These are phyloP conservation scores for Penicillium egyptiacum DNA, from an alignment of 495 filamentous ascomycete genomes.

Conservation along the genomic window DNA sequence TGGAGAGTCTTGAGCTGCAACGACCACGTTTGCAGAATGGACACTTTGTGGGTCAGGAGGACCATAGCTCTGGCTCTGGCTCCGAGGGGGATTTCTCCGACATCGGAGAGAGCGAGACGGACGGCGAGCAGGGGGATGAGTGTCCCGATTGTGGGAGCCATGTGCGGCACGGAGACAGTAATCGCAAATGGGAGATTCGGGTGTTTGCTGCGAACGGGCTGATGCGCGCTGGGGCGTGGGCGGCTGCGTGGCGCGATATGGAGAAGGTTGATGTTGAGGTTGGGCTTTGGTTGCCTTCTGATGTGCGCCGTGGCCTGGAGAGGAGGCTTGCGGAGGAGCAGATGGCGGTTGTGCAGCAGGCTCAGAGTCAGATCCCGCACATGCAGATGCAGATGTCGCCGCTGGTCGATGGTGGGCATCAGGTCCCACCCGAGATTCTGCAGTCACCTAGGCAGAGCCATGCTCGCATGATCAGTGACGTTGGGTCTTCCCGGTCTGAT, in stretches of 20 bases:
- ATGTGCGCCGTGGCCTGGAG: conserved; percentile 49
- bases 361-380: conserved; percentile 12
- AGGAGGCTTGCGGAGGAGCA: conserved; percentile 35
- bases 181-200: conserved; percentile 75
- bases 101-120: conserved; percentile 33
- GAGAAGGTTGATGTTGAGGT: conserved; percentile 94
- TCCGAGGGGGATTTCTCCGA: conserved; percentile 39
- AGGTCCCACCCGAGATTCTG: not conserved
- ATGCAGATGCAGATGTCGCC: conserved; percentile 13
- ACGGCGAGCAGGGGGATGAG: conserved; percentile 46
- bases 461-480: conserved; percentile 10
- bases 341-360: conserved; percentile 10
- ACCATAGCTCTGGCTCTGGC: conserved; percentile 25
- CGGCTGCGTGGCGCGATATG: conserved; percentile 94
- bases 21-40: conserved; percentile 74
- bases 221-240: conserved; percentile 90
- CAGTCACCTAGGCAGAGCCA: conserved; percentile 14
- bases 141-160: conserved; percentile 62
- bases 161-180: conserved; percentile 46
- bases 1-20: conserved; percentile 81
- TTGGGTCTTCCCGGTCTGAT: conserved; percentile 10
- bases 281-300: conserved; percentile 64
- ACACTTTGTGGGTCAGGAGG: conserved; percentile 56
- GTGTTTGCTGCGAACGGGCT: conserved; percentile 93
- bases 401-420: not conserved